A percentile compares a stretch with the other conserved stretches of the same genome.
Conservation (phyloP, 495 filamentous ascomycete genomes). For the Talaromyces thailandensis region DNA sequence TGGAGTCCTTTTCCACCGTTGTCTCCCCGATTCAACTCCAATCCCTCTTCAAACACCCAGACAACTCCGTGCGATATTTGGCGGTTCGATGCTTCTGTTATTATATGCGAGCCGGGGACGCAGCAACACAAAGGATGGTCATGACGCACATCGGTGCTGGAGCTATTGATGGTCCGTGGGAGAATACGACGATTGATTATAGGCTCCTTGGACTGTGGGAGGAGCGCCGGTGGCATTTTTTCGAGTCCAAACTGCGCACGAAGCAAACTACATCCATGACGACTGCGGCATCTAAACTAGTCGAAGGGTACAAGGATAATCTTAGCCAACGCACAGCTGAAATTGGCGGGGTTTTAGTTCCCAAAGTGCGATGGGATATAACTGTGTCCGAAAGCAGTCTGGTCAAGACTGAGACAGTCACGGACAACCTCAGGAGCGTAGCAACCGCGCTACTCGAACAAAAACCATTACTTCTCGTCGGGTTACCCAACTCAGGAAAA, state of each 20-base stretch:
- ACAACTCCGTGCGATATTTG: constrained; percentile 61
- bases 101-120: constrained; percentile 73
- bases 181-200: constrained; percentile 73
- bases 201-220: constrained; percentile 78
- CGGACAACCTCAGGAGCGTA: constrained; percentile 58
- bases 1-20: constrained; percentile 49
- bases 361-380: constrained; percentile 46
- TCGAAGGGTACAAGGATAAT: constrained; percentile 28
- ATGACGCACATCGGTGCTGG: constrained; percentile 50
- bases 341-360: constrained; percentile 58
- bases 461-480: constrained; percentile 70
- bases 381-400: constrained; percentile 40
- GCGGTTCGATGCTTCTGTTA: constrained; percentile 70
- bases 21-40: constrained; percentile 59
- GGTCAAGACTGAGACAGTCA: constrained; percentile 62
- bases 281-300: not conserved
- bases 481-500: constrained; percentile 83
- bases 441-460: constrained; percentile 52
- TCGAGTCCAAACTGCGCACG: constrained; percentile 18
- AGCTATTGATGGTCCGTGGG: constrained; percentile 59
- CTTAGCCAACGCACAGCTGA: constrained; percentile 43
- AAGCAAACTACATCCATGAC: constrained; percentile 13
- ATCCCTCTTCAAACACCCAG: constrained; percentile 52
- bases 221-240: constrained; percentile 38
- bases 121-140: constrained; percentile 62